A percentile compares a stretch with the other conserved stretches of the same genome.
Evolutionary conservation across 106 monocot species (phyloP).

Genomic region (Chionographis japonica): DNA sequence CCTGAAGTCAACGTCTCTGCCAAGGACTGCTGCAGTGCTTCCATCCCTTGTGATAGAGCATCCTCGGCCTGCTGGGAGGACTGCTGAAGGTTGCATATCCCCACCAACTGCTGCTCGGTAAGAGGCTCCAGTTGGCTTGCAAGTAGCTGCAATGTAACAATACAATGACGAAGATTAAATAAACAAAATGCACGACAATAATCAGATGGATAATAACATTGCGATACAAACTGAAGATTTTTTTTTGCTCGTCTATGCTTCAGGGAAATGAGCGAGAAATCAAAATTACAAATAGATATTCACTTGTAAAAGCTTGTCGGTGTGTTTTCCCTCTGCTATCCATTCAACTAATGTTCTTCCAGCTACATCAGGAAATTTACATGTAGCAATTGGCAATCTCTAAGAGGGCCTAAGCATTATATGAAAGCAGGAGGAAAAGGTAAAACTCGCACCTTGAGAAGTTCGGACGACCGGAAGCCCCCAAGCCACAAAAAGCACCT

Average conservation of each 20-base stretch:
- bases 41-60: conserved; percentile 72
- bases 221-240: too few relatives aligned
- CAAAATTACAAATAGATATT: too few relatives aligned
- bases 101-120: conserved; percentile 50
- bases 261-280: too few relatives aligned
- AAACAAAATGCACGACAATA: background rate
- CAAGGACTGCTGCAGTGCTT: conserved; percentile 56
- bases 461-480: conserved; percentile 28
- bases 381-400: too few relatives aligned
- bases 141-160: conserved; percentile 30
- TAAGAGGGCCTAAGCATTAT: too few relatives aligned
- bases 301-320: too few relatives aligned
- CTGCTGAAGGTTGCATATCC: conserved; percentile 50
- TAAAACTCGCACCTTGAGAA: conserved; percentile 23
- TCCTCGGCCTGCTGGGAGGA: conserved; percentile 63
- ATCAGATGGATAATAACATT: too few relatives aligned
- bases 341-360: too few relatives aligned
- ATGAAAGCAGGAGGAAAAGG: background rate
- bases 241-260: too few relatives aligned
- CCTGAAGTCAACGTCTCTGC: conserved; percentile 52
- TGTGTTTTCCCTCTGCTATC: too few relatives aligned
- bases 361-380: too few relatives aligned
- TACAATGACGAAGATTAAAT: background rate
- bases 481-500: conserved; percentile 40
- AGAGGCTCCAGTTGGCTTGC: conserved; percentile 47